A percentile compares a stretch with the other conserved stretches of the same genome.
Evolutionary conservation across 495 filamentous ascomycete genomes (phyloP).

Genomic region (Rhizodiscina lignyota): DNA sequence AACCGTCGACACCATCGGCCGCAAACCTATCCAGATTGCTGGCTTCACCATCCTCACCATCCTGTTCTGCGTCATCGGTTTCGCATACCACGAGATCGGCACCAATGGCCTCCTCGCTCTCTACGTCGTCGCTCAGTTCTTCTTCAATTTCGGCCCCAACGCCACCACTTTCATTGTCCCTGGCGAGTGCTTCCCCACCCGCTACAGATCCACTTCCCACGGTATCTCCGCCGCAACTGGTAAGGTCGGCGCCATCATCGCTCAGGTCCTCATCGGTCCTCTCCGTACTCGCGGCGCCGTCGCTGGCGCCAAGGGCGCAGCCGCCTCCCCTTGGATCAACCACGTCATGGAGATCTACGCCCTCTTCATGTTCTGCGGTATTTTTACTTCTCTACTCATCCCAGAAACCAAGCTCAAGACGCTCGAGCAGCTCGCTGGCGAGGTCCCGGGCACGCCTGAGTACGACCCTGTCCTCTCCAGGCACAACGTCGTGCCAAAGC

Average conservation of each 20-base stretch:
- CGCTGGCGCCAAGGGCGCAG: constrained; percentile 12
- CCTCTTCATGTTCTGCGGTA: constrained; percentile 60
- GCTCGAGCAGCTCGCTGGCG: constrained; percentile 17
- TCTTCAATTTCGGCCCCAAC: constrained; percentile 47
- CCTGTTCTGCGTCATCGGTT: constrained; percentile 63
- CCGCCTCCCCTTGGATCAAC: constrained; percentile 47
- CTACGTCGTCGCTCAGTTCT: constrained; percentile 20
- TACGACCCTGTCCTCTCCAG: no score
- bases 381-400: constrained; percentile 48
- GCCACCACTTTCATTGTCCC: constrained; percentile 82
- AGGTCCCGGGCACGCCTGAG: no score
- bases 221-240: constrained; percentile 71
- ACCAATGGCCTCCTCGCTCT: constrained; percentile 12
- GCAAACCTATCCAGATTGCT: constrained; percentile 62
- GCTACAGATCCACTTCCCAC: constrained; percentile 70
- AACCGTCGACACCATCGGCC: constrained; percentile 53
- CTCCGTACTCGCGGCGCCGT: constrained; percentile 18
- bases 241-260: constrained; percentile 61
- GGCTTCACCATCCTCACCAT: constrained; percentile 61
- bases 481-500: no score
- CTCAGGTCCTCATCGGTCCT: constrained; percentile 31
- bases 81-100: constrained; percentile 41
- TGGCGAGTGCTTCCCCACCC: constrained; percentile 78
- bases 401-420: constrained; percentile 62
- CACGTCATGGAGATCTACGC: constrained; percentile 71